These are phyloP conservation scores for Calonectria multiphialidica DNA, from an alignment of 2,329 filamentous ascomycete species.

Conservation along the genomic window DNA sequence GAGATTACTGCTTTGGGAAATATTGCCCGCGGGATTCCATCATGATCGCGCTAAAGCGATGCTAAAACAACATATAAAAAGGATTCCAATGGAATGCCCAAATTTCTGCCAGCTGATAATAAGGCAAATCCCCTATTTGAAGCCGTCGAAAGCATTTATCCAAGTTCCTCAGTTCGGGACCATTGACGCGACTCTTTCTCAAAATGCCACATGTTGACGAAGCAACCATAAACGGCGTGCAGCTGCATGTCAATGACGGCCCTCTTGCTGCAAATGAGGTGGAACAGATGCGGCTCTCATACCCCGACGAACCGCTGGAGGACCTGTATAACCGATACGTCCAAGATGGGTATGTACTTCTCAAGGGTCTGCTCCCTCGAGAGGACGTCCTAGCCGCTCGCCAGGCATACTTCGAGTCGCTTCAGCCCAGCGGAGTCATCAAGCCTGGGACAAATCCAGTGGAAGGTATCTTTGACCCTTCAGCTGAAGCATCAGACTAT, in stretches of 20 bases:
- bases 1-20: constrained; percentile 11
- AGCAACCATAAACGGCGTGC: constrained; percentile 27
- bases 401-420: constrained; percentile 64
- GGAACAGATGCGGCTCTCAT: constrained; percentile 55
- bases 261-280: constrained; percentile 59
- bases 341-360: constrained; percentile 64
- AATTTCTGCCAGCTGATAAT: too few relatives aligned
- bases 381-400: constrained; percentile 64
- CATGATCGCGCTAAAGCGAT: neutral
- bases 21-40: constrained; percentile 5
- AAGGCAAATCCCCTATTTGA: neutral
- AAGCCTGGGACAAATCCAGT: constrained; percentile 63
- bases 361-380: constrained; percentile 66
- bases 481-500: constrained; percentile 31
- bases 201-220: constrained; percentile 23
- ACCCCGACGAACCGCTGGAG: constrained; percentile 57
- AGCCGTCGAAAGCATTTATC: neutral
- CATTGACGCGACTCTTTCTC: neutral
- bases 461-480: constrained; percentile 62
- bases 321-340: constrained; percentile 55
- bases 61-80: constrained; percentile 12
- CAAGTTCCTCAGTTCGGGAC: neutral
- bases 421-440: constrained; percentile 67
- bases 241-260: constrained; percentile 47
- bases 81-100: neutral